Evolutionary conservation across 202 grass and related monocot species (phyloP).

Genomic region (Elaeis oleifera): DNA sequence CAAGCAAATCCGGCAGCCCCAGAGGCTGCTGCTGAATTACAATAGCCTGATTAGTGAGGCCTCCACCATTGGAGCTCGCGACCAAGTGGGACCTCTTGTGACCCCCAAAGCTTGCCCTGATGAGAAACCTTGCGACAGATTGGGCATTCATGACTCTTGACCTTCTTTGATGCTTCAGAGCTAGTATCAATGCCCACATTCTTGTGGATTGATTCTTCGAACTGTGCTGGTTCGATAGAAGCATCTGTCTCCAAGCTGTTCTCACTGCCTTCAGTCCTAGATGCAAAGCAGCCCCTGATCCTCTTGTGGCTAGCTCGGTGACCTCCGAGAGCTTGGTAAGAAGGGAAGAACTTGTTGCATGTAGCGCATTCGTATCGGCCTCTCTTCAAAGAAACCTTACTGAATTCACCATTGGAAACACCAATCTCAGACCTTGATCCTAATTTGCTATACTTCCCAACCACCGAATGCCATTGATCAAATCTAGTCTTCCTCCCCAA

Average conservation of each 20-base stretch:
- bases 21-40: neutral
- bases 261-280: neutral
- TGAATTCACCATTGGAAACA: neutral
- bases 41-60: neutral
- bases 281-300: slow-evolving; percentile 27
- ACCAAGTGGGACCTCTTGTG: slow-evolving; percentile 12
- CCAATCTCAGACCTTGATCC: neutral
- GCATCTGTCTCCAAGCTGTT: slow-evolving; percentile 2
- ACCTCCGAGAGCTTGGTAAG: slow-evolving; percentile 52
- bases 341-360: slow-evolving; percentile 43
- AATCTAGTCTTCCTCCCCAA: neutral
- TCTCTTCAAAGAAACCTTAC: slow-evolving; percentile 6
- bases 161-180: slow-evolving; percentile 3
- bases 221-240: slow-evolving; percentile 7
- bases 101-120: slow-evolving; percentile 13
- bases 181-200: neutral
- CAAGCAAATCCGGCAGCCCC: neutral
- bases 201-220: neutral
- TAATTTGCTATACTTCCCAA: no score
- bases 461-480: no score
- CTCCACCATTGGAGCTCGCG: neutral
- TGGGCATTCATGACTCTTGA: neutral
- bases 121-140: slow-evolving; percentile 6
- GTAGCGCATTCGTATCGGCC: slow-evolving; percentile 32
- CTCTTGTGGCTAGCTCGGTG: slow-evolving; percentile 47